A percentile compares a stretch with the other conserved stretches of the same genome.
These are phyloP conservation scores for Thalassiosira exigua DNA, from an alignment of 352 stramenopile genomes.

Conservation along the genomic window DNA sequence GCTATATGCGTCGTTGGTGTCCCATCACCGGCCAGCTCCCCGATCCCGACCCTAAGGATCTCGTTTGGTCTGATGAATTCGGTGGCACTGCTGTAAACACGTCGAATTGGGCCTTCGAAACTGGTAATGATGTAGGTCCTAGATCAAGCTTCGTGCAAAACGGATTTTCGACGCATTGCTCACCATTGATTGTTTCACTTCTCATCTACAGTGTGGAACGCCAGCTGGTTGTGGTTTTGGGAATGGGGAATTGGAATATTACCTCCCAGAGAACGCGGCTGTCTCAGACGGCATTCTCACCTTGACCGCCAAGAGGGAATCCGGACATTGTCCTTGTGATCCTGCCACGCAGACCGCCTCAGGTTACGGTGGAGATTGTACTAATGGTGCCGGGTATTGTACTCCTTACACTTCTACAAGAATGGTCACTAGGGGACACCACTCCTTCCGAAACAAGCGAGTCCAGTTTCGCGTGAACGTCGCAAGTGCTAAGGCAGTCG, in stretches of 20 bases:
- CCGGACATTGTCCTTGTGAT: not conserved
- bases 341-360: too few species aligned
- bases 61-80: constrained; percentile 75
- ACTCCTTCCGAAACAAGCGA: constrained; percentile 14
- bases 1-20: too few species aligned
- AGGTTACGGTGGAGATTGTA: too few species aligned
- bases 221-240: not conserved
- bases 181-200: not conserved
- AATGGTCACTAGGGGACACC: constrained; percentile 14
- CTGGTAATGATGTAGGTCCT: constrained; percentile 66
- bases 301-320: constrained; percentile 16
- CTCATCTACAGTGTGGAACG: not conserved
- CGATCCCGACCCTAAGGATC: constrained; percentile 31
- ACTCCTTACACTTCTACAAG: constrained; percentile 17
- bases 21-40: too few species aligned
- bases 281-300: constrained; percentile 21
- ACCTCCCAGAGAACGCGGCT: constrained; percentile 38
- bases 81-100: constrained; percentile 41
- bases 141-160: not conserved
- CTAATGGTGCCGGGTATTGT: not conserved
- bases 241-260: constrained; percentile 26
- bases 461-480: constrained; percentile 25
- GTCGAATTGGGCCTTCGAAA: constrained; percentile 49
- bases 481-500: constrained; percentile 6
- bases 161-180: not conserved